Evolutionary conservation across 371 early-diverging fungal genomes (phyloP), one percentile per base, ranked within the genome.

Genomic region (Conidiobolus incongruus): DNA sequence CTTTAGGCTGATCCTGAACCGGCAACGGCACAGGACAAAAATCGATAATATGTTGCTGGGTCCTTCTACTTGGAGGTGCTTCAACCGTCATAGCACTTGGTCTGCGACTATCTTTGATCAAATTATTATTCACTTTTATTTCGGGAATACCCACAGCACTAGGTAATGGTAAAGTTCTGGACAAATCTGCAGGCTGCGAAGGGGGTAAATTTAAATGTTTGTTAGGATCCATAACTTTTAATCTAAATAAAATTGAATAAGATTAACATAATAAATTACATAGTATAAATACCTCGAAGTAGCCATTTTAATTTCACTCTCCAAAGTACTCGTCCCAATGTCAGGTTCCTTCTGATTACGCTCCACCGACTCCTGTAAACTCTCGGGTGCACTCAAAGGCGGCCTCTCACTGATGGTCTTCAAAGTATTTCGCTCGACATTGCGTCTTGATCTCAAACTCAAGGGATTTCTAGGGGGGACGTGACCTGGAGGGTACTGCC

Each of bases 121-220:
- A 35, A 41, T 26, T 22, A 48, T 46, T 20, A 35, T 47, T 30
- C 48, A 17, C 29, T 47, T 31, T 16, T 48, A 38, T 21, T 19
- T 19, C 2, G 33, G 26, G 15, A 47, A 15, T 24, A 17, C 38
- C 29, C n/a, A 22, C 17, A 11, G n/a, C 3, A 41, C 26, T 15
- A 26, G 26, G 26, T 8, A 26, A 26, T 26, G 26, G 26, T 8
- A 26, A 26, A 4, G 26, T 26, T 26, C 26, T 26, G 4, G 26
- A 26, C 8, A 26, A 26, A 26, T 26, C 26, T 3, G 26, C 8
- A 26, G 26, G 26, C 26, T 26, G 26, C 3, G 26, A 3, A 4
- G 26, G 26, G 3, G 26, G 26, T 4, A 26, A 26, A 26, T 26
- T 26, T 26, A 26, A 26, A 26, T 26, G 3, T 26, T 26, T 26